Conservation (phyloP, 2,329 filamentous ascomycete species). For the Clonostachys sp. region DNA sequence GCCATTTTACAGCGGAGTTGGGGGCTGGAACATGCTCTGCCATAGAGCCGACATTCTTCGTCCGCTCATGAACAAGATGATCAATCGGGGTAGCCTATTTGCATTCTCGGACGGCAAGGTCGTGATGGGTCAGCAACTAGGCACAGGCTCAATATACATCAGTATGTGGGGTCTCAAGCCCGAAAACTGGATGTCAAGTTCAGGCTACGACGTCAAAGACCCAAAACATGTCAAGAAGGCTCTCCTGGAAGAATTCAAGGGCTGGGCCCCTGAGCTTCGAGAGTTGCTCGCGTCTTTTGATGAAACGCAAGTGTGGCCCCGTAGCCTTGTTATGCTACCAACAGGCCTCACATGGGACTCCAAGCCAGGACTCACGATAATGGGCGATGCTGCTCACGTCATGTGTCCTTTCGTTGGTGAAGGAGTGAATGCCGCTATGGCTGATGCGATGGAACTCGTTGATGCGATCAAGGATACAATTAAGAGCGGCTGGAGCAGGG, state of each 20-base stretch:
- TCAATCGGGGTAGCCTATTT: not conserved
- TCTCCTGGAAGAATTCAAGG: not conserved
- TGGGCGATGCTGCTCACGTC: conserved; percentile 52
- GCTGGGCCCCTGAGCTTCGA: not conserved
- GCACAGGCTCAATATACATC: not conserved
- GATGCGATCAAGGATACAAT: conserved; percentile 14
- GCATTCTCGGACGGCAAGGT: not conserved
- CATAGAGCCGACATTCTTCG: not conserved
- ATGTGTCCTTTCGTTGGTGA: conserved; percentile 41
- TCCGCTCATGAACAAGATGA: not conserved
- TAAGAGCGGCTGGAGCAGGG: not conserved
- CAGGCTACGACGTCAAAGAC: not conserved
- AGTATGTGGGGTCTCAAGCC: not conserved
- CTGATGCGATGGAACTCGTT: conserved; percentile 40
- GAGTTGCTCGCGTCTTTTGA: not conserved
- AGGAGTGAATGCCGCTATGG: conserved; percentile 48
- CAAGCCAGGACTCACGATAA: conserved; percentile 35
- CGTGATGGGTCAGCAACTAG: not conserved
- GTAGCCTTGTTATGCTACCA: not conserved
- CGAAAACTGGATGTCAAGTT: not conserved
- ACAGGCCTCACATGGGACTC: conserved; percentile 25
- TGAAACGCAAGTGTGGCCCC: not conserved
- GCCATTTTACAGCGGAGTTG: conserved; percentile 12
- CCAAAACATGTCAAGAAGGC: not conserved
- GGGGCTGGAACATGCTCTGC: not conserved